These are phyloP conservation scores for Erodium texanum DNA, from an alignment of 441 rosid genomes.

Conservation along the genomic window DNA sequence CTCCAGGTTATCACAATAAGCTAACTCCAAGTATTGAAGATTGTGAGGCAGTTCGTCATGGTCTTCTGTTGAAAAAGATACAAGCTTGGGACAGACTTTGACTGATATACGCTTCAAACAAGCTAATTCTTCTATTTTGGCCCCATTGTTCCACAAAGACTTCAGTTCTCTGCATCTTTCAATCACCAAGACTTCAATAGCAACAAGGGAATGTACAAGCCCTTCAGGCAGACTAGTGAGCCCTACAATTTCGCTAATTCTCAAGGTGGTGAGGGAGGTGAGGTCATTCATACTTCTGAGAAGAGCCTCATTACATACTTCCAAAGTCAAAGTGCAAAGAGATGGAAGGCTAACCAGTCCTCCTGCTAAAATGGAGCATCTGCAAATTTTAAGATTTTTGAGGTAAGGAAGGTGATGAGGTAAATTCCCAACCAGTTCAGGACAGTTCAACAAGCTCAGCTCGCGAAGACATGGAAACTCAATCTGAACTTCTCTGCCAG, in stretches of 20 bases:
- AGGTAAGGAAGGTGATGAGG: constrained; percentile 15
- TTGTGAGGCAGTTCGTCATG: neutral
- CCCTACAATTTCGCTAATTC: constrained; percentile 1
- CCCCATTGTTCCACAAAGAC: neutral
- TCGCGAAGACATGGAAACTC: constrained; percentile 20
- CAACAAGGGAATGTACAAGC: neutral
- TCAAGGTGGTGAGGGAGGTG: constrained; percentile 4
- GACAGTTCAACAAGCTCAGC: constrained; percentile 11
- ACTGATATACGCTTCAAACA: constrained; percentile 5
- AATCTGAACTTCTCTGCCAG: constrained; percentile 2
- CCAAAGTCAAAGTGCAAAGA: neutral
- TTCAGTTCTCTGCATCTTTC: constrained; percentile 2
- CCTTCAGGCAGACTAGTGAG: neutral
- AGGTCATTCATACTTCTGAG: neutral
- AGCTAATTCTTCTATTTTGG: constrained; percentile 2
- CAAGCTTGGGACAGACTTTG: constrained; percentile 8
- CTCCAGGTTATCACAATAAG: constrained; percentile 7
- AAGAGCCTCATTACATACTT: constrained; percentile 4
- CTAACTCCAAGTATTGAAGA: constrained; percentile 7
- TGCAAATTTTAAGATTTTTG: constrained; percentile 10
- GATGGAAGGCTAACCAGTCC: constrained; percentile 8
- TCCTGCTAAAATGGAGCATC: constrained; percentile 2
- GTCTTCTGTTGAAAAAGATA: constrained; percentile 7
- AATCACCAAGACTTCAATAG: constrained; percentile 7
- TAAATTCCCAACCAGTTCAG: neutral